Conservation (phyloP, 805 yeast species). For the Maudiozyma serrabonitensis region DNA sequence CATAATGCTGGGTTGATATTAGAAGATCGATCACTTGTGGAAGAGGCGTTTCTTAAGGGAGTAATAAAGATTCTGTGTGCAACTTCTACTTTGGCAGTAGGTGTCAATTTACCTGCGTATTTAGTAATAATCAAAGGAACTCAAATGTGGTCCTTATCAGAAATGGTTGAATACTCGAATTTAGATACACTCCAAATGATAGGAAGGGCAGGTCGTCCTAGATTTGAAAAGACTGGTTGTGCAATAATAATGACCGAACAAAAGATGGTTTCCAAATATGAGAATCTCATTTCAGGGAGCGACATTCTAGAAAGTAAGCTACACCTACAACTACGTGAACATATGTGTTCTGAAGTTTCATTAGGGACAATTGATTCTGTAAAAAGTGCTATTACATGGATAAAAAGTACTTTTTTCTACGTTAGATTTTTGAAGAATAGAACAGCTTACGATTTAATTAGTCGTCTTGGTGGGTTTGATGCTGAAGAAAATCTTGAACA, state of each 20-base stretch:
- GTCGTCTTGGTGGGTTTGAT: conserved; percentile 13
- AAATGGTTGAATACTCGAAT: conserved; percentile 43
- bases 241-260: conserved; percentile 41
- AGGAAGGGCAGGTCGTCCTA: conserved; percentile 59
- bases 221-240: conserved; percentile 39
- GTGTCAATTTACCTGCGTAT: conserved; percentile 54
- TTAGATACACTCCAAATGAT: conserved; percentile 53
- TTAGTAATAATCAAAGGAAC: conserved; percentile 55
- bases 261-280: conserved; percentile 31
- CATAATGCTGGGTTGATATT: conserved; percentile 51
- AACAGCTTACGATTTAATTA: conserved; percentile 29
- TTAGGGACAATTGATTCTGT: conserved; percentile 32
- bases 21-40: conserved; percentile 39
- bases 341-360: conserved; percentile 37
- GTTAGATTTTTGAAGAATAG: conserved; percentile 36
- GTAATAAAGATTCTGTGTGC: conserved; percentile 39
- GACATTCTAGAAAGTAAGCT: conserved; percentile 40
- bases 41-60: conserved; percentile 36
- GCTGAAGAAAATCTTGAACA: conserved; percentile 26
- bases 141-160: conserved; percentile 44
- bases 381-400: conserved; percentile 37
- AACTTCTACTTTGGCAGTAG: conserved; percentile 53
- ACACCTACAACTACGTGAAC: conserved; percentile 33
- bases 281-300: conserved; percentile 33
- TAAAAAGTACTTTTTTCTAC: conserved; percentile 41